A percentile compares a stretch with the other conserved stretches of the same genome.
phyloP scores from a whole-genome alignment of 2,329 filamentous ascomycete species.

The Arthroderma sp. region DNA sequence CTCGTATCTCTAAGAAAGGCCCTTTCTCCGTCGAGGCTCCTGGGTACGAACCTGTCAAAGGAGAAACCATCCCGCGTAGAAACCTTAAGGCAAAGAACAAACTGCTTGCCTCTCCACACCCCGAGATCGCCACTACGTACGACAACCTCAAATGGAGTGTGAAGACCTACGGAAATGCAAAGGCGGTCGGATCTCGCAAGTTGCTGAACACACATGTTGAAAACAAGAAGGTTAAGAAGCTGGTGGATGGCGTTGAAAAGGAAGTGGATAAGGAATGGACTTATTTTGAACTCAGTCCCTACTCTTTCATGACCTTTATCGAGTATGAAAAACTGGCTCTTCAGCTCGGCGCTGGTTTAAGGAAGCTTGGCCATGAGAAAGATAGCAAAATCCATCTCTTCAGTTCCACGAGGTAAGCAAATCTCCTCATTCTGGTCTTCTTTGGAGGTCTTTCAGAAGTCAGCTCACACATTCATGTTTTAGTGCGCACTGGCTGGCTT shows the following conservation, averaged over 20 bases:
- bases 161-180: constrained; percentile 47
- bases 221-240: constrained; percentile 80
- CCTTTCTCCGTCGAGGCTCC: constrained; percentile 64
- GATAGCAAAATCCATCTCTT: constrained; percentile 66
- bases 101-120: constrained; percentile 51
- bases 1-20: constrained; percentile 50
- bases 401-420: constrained; percentile 59
- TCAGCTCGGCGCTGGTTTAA: constrained; percentile 58
- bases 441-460: neutral
- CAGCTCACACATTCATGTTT: constrained; percentile 7
- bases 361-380: constrained; percentile 56
- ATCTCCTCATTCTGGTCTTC: neutral
- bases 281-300: constrained; percentile 71
- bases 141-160: constrained; percentile 63
- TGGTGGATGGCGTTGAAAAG: constrained; percentile 63
- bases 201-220: constrained; percentile 68
- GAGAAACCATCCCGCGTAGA: constrained; percentile 74
- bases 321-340: constrained; percentile 62
- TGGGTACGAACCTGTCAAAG: constrained; percentile 54
- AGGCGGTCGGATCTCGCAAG: constrained; percentile 57
- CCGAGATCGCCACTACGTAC: constrained; percentile 62
- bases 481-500: constrained; percentile 70
- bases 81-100: constrained; percentile 58
- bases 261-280: constrained; percentile 86
- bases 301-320: constrained; percentile 62